These are phyloP conservation scores for Tillandsia fasciculata DNA, from an alignment of 176 grass and related monocot genomes.

Conservation along the genomic window DNA sequence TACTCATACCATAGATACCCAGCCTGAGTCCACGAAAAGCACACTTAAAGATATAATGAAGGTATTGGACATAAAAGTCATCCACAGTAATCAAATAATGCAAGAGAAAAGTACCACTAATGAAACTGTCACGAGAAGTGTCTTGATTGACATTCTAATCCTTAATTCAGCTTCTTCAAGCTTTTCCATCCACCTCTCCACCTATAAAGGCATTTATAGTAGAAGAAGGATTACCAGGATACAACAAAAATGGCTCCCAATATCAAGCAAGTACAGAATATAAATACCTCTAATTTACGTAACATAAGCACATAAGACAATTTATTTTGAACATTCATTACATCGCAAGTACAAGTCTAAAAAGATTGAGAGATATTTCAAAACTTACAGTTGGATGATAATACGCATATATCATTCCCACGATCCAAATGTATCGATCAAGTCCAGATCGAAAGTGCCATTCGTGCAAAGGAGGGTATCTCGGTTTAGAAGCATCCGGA, in stretches of 20 bases:
- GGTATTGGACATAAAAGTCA: not conserved
- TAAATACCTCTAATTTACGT: no score
- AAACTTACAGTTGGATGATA: constrained; percentile 86
- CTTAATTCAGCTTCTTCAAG: constrained; percentile 83
- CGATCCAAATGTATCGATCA: constrained; percentile 97
- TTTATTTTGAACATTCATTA: no score
- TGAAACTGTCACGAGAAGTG: constrained; percentile 58
- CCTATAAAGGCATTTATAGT: constrained; percentile 25
- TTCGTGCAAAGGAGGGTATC: constrained; percentile 75
- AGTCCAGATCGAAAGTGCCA: constrained; percentile 97
- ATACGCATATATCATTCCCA: constrained; percentile 99
- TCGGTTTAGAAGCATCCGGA: constrained; percentile 61
- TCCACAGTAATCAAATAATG: not conserved
- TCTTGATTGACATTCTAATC: constrained; percentile 73
- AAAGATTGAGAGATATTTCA: not conserved
- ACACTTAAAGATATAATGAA: not conserved
- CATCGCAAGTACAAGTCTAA: no score
- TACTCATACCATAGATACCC: constrained; percentile 96
- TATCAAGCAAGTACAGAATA: no score
- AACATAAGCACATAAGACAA: no score
- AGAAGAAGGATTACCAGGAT: not conserved
- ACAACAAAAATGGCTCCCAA: not conserved
- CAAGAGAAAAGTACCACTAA: constrained; percentile 49
- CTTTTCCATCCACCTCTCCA: constrained; percentile 98
- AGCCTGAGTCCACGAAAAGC: constrained; percentile 37